Evolutionary conservation across 768 basidiomycete genomes (phyloP).

Genomic region (Leccinum variicolor): DNA sequence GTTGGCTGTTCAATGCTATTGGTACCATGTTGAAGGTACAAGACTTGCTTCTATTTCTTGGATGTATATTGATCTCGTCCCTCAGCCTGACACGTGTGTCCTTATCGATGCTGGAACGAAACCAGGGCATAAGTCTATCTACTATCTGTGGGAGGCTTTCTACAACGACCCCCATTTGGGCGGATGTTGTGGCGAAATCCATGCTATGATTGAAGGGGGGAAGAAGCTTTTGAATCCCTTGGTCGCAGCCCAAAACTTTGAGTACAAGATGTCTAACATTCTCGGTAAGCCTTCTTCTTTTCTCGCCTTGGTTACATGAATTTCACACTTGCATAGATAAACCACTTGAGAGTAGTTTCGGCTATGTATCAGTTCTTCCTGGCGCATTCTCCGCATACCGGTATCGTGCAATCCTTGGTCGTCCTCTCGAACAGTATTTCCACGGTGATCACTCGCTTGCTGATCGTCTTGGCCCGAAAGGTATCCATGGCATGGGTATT

Average conservation of each 20-base stretch:
- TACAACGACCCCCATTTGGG: slow-evolving; percentile 77
- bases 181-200: slow-evolving; percentile 92
- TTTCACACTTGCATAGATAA: slow-evolving; percentile 54
- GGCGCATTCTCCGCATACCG: slow-evolving; percentile 97
- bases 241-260: slow-evolving; percentile 94
- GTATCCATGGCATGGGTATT: slow-evolving; percentile 95
- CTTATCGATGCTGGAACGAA: slow-evolving; percentile 96
- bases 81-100: slow-evolving; percentile 86
- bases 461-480: slow-evolving; percentile 88
- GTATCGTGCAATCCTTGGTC: slow-evolving; percentile 87
- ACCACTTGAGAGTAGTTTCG: slow-evolving; percentile 92
- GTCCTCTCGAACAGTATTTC: slow-evolving; percentile 83
- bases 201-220: slow-evolving; percentile 94
- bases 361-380: slow-evolving; percentile 92
- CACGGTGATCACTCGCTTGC: slow-evolving; percentile 88
- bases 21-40: slow-evolving; percentile 71
- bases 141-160: slow-evolving; percentile 92
- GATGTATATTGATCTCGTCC: not conserved
- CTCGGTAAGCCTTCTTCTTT: slow-evolving; percentile 47
- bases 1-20: slow-evolving; percentile 95
- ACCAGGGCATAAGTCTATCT: slow-evolving; percentile 94
- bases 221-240: slow-evolving; percentile 89
- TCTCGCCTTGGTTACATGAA: not conserved
- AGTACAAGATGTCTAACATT: slow-evolving; percentile 99
- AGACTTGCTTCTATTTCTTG: slow-evolving; percentile 12